These are phyloP conservation scores for Panicum virgatum DNA, from an alignment of 202 grass and related monocot genomes.

Conservation along the genomic window DNA sequence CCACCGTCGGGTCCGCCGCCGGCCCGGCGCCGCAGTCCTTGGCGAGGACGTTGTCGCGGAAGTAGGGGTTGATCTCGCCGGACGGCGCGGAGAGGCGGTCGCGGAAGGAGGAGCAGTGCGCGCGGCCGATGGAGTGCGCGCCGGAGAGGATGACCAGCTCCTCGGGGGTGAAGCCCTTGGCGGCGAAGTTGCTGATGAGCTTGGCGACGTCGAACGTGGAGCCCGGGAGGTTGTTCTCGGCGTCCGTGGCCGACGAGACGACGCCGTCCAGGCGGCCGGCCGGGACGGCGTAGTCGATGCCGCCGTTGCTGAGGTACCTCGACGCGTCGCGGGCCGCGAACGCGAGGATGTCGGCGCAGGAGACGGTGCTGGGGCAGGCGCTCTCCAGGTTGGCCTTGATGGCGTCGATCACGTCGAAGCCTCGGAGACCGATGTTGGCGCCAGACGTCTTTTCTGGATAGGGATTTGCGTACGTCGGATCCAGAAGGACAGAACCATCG, in stretches of 20 bases:
- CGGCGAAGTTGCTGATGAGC: constrained; percentile 44
- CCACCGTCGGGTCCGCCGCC: background rate
- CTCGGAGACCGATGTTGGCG: constrained; percentile 33
- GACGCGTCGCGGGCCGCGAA: constrained; percentile 51
- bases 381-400: constrained; percentile 38
- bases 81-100: background rate
- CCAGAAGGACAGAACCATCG: constrained; percentile 52
- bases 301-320: constrained; percentile 42
- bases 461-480: constrained; percentile 11
- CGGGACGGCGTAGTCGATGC: constrained; percentile 41
- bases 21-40: background rate
- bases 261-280: constrained; percentile 51
- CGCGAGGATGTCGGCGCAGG: constrained; percentile 65
- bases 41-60: background rate
- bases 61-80: background rate
- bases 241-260: constrained; percentile 46
- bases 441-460: constrained; percentile 21
- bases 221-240: constrained; percentile 42
- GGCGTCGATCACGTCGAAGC: constrained; percentile 38
- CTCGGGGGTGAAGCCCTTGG: constrained; percentile 43
- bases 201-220: constrained; percentile 24
- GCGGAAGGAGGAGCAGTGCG: constrained; percentile 57
- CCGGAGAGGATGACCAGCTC: constrained; percentile 65
- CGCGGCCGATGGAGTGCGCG: constrained; percentile 69
- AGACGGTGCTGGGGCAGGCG: constrained; percentile 54